A percentile compares a stretch with the other conserved stretches of the same genome.
phyloP scores from a whole-genome alignment of 2,329 filamentous ascomycete genomes.

The Aspergillus aculeatinus region DNA sequence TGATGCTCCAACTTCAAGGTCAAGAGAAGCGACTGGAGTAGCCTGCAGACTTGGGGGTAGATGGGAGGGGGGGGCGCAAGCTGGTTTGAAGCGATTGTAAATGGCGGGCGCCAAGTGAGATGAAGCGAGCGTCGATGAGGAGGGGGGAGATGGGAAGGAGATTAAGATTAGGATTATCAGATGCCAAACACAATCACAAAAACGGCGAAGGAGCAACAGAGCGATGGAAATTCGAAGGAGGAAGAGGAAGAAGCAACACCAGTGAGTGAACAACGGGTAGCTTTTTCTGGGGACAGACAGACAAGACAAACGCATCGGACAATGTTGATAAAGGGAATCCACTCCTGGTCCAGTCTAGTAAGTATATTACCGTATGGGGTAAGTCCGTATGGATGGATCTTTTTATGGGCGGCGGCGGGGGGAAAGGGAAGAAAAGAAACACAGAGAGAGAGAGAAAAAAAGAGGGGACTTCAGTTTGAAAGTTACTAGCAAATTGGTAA shows the following conservation, averaged over 20 bases:
- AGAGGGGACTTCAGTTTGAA: neutral
- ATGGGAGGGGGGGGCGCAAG: neutral
- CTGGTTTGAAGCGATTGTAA: conserved; percentile 9
- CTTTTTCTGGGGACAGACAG: conserved; percentile 5
- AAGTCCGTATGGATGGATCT: conserved; percentile 7
- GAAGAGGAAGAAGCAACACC: neutral
- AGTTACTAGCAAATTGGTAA: neutral
- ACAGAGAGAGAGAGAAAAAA: neutral
- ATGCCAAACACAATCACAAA: neutral
- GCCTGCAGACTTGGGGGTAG: neutral
- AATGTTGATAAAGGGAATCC: conserved; percentile 7
- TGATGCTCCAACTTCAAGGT: neutral
- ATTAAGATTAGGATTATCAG: neutral
- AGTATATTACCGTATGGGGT: conserved; percentile 10
- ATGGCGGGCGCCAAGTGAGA: conserved; percentile 1
- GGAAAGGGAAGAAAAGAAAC: neutral
- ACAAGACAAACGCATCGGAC: neutral
- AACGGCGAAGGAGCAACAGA: neutral
- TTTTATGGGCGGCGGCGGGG: conserved; percentile 6
- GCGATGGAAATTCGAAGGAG: neutral
- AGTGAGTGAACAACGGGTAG: neutral
- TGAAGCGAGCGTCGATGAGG: conserved; percentile 7
- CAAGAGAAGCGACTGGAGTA: neutral
- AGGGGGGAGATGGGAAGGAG: neutral
- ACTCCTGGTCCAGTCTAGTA: neutral